Evolutionary conservation across 257 asterid species (phyloP).

Genomic region (Handroanthus guayacan): DNA sequence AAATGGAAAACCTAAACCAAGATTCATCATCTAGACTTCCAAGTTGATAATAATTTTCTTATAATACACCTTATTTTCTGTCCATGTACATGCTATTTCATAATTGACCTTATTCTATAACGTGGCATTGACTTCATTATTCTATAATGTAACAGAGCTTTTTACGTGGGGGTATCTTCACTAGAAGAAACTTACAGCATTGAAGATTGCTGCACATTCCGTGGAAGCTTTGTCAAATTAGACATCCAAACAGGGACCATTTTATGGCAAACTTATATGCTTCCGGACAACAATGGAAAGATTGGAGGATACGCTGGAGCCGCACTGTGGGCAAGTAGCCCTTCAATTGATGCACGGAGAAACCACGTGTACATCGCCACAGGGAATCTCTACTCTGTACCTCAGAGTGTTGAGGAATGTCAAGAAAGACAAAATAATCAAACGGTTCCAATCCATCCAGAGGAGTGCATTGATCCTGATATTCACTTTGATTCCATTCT

Average conservation of each 20-base stretch:
- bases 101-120: not conserved
- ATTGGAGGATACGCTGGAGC: constrained; percentile 55
- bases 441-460: constrained; percentile 38
- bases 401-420: constrained; percentile 45
- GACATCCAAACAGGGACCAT: constrained; percentile 48
- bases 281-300: constrained; percentile 48
- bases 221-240: constrained; percentile 58
- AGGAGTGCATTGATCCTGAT: constrained; percentile 48
- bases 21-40: too few species aligned
- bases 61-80: too few species aligned
- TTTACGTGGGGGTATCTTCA: constrained; percentile 59
- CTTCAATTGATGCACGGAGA: constrained; percentile 48
- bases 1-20: too few species aligned
- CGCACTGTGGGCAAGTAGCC: constrained; percentile 69
- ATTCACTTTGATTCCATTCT: constrained; percentile 56
- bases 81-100: too few species aligned
- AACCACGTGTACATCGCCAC: constrained; percentile 59
- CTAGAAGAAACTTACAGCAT: constrained; percentile 40
- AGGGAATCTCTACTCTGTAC: constrained; percentile 60
- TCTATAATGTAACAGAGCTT: constrained; percentile 20
- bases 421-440: constrained; percentile 50
- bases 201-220: constrained; percentile 57
- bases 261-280: constrained; percentile 54
- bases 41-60: too few species aligned
- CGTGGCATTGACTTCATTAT: not conserved